These are phyloP conservation scores for Mycena vitilis DNA, from an alignment of 768 basidiomycete species.

Conservation along the genomic window DNA sequence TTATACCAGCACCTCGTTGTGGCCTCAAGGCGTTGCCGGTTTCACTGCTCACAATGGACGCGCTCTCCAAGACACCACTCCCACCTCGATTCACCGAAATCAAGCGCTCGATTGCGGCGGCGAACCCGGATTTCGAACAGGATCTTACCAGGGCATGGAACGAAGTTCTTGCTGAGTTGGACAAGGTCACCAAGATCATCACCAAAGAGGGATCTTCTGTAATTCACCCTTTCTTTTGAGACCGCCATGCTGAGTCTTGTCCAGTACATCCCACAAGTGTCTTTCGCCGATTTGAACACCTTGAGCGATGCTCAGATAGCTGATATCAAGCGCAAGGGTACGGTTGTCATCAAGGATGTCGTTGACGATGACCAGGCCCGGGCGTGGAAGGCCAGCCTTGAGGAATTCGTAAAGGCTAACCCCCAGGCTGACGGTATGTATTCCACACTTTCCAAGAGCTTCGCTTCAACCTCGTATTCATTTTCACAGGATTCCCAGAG, in stretches of 20 bases:
- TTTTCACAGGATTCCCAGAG: conserved; percentile 53
- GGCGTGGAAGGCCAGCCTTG: conserved; percentile 62
- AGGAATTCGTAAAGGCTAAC: conserved; percentile 61
- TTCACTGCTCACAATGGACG: conserved; percentile 4
- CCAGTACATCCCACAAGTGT: conserved; percentile 64
- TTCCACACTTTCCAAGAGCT: neutral
- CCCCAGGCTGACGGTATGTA: conserved; percentile 57
- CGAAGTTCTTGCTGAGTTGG: conserved; percentile 58
- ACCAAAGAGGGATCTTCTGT: conserved; percentile 54
- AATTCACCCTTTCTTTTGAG: conserved; percentile 14
- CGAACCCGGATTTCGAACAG: conserved; percentile 51
- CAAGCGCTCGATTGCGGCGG: conserved; percentile 34
- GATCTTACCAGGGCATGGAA: conserved; percentile 59
- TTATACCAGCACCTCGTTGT: conserved; percentile 12
- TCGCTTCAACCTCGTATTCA: conserved; percentile 1
- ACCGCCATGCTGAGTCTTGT: neutral
- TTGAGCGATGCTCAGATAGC: conserved; percentile 53
- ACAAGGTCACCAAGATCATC: conserved; percentile 51
- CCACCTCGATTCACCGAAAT: conserved; percentile 29
- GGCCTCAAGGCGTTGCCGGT: conserved; percentile 12
- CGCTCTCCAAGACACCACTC: neutral
- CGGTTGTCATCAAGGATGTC: conserved; percentile 63
- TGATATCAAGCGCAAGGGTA: conserved; percentile 59
- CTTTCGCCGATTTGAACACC: conserved; percentile 57
- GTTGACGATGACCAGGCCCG: conserved; percentile 59